Base-by-base conservation (phyloP, 2,329 filamentous ascomycete genomes). In the Colletotrichum costaricense region DNA sequence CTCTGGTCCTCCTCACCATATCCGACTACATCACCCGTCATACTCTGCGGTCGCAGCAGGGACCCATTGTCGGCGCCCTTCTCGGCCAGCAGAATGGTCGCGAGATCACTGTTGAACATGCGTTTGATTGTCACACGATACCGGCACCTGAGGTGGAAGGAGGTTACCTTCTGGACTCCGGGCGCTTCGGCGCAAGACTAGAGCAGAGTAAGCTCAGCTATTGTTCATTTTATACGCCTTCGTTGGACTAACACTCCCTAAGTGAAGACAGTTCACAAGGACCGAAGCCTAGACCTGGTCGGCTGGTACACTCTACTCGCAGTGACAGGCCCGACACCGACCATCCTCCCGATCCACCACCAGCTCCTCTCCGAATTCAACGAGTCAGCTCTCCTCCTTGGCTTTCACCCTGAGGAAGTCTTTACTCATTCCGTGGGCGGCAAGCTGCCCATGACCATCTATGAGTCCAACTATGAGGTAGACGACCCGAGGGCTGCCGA, bases 11-110 rank as follows among this genome's bases (percentile, higher is more conserved):
- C 76, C 94, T 99, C 84, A 97, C 94, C 76, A 97, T 99, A 79
- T 98, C 96, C 77, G 97, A 99, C 83, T 97, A 97, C 82, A 95
- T 98, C 82, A 97, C 96, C 72, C 91, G 97, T 73, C 95, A 98
- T 82, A 94, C 93, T 1, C 88, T 98, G 69, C 91, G 97, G 72
- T 86, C 91, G 65, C 92, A 95, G 78, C 82, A 86, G 22, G 94
- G 94, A 0, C 95, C 95, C 19, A 89, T 98, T 22, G 90, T 96
- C 3, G 97, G 97, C 69, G 95, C 93, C 65, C 88, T 99, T n/a
- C 85, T 99, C 6, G 97, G 97, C 19, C 94, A 97, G 80, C 95
- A 98, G 78, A 94, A 95, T 86, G 96, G 96, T 24, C 93, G 95
- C 70, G 92, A 96, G 79, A 93, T 98, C 78, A 98, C 94, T 11